Conservation (phyloP, 1,284 basidiomycete genomes). For the Leccinum fuscescens region DNA sequence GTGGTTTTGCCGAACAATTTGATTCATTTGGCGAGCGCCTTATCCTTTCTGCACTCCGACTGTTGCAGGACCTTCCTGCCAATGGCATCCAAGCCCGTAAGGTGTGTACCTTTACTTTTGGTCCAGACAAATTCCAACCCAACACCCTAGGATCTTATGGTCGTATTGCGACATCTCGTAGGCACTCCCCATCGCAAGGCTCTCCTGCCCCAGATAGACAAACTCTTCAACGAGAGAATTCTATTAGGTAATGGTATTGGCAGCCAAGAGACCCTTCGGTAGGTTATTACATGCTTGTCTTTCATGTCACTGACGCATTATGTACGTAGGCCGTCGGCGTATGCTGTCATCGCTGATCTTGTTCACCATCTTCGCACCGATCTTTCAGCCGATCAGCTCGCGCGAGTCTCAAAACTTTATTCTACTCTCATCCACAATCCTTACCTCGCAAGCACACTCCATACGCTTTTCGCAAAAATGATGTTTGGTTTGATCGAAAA, state of each 20-base stretch:
- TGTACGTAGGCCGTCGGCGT: constrained; percentile 72
- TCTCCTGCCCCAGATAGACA: constrained; percentile 85
- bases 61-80: constrained; percentile 92
- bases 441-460: constrained; percentile 77
- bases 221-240: constrained; percentile 90
- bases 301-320: constrained; percentile 10
- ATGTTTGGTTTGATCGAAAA: constrained; percentile 89
- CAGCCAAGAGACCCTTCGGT: constrained; percentile 84
- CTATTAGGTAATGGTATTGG: constrained; percentile 82
- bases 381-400: constrained; percentile 77
- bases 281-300: constrained; percentile 19
- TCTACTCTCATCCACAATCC: constrained; percentile 90
- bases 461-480: constrained; percentile 92
- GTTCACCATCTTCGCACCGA: constrained; percentile 91
- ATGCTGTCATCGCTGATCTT: constrained; percentile 89
- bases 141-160: constrained; percentile 76
- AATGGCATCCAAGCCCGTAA: constrained; percentile 83
- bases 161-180: constrained; percentile 91
- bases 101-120: constrained; percentile 37
- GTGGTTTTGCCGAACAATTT: constrained; percentile 68
- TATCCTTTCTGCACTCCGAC: constrained; percentile 78
- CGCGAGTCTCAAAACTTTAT: constrained; percentile 82
- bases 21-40: constrained; percentile 82
- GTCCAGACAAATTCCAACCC: constrained; percentile 3
- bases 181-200: constrained; percentile 79